Evolutionary conservation across 257 asterid genomes (phyloP), one percentile per base, ranked within the genome.

Genomic region (Solanum peruvianum): DNA sequence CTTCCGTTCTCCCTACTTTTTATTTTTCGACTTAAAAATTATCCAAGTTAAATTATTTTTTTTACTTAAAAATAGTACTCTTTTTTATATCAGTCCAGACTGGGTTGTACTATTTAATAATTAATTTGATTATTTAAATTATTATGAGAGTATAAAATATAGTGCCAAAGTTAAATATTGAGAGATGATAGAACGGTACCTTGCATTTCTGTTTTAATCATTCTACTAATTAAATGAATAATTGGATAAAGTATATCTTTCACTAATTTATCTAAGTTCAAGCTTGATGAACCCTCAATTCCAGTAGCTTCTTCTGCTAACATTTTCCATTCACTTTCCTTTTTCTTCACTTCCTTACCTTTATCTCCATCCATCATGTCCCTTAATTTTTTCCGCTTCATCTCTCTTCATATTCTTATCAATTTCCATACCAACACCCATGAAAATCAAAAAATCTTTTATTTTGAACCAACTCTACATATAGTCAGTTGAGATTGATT

Each of bases 311-410:
- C 83, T 33, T 87, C 83, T 42, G 86, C 89, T 73, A 47, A 25
- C 10, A 13, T 70, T 60, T 82, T 82, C 89, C 86, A 87, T 11
- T 66, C 23, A 39, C 21, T 66, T 3, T 20, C 86, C 41, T 70
- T 87, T 35, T 82, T 81, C 83, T 82, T 87, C 73, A 87, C 67
- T 35, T 87, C 64, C 58, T 82, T 82, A 9, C 89, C 89, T 49
- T 87, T 35, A 18, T 87, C 86, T 27, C 86, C 89, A 31, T 64
- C 86, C 83, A 82, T 87, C 31, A 87, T 45, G 64, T 87, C 86
- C 27, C 86, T 81, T 35, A n/a, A 87, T 21, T 23, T 14, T 11
- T 20, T 29, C 86, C 13, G 81, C 88, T 45, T 87, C 71, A 44
- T 86, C 70, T 78, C 88, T 86, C n/a, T 64, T 78, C 21, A 86